Evolutionary conservation across 495 filamentous ascomycete genomes (phyloP).

Genomic region (Daldinia grandis): DNA sequence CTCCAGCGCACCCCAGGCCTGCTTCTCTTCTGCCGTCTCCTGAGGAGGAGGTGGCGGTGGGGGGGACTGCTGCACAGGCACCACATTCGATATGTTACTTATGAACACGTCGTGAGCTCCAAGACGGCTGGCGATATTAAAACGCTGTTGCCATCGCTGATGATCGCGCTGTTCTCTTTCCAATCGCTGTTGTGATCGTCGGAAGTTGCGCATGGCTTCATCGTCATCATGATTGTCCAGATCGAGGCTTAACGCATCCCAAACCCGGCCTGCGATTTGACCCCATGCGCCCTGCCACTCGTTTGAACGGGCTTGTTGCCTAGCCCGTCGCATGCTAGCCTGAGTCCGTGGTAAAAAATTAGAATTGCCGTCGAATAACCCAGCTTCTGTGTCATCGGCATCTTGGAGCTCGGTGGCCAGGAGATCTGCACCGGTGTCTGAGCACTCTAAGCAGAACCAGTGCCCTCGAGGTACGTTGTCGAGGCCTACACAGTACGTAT

Average conservation of each 20-base stretch:
- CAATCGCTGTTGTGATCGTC: constrained; percentile 65
- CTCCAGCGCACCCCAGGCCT: constrained; percentile 90
- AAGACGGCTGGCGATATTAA: constrained; percentile 80
- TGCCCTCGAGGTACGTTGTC: constrained; percentile 72
- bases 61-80: constrained; percentile 33
- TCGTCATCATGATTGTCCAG: constrained; percentile 91
- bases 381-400: constrained; percentile 44
- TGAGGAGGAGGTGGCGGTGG: constrained; percentile 57
- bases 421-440: constrained; percentile 48
- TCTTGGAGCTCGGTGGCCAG: constrained; percentile 58
- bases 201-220: constrained; percentile 60
- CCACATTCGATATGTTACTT: constrained; percentile 58
- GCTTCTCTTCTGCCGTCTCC: constrained; percentile 79
- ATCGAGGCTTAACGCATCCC: constrained; percentile 72
- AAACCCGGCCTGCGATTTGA: constrained; percentile 58
- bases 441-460: constrained; percentile 88
- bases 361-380: constrained; percentile 29
- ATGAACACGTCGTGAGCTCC: constrained; percentile 73
- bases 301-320: constrained; percentile 57
- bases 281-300: constrained; percentile 66
- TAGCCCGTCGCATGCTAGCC: constrained; percentile 55
- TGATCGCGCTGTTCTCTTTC: constrained; percentile 73
- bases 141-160: constrained; percentile 77
- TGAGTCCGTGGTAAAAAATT: constrained; percentile 60
- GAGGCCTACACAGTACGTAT: constrained; percentile 87